These are phyloP conservation scores for Fusarium pseudocircinatum DNA, from an alignment of 2,329 filamentous ascomycete genomes.

Conservation along the genomic window DNA sequence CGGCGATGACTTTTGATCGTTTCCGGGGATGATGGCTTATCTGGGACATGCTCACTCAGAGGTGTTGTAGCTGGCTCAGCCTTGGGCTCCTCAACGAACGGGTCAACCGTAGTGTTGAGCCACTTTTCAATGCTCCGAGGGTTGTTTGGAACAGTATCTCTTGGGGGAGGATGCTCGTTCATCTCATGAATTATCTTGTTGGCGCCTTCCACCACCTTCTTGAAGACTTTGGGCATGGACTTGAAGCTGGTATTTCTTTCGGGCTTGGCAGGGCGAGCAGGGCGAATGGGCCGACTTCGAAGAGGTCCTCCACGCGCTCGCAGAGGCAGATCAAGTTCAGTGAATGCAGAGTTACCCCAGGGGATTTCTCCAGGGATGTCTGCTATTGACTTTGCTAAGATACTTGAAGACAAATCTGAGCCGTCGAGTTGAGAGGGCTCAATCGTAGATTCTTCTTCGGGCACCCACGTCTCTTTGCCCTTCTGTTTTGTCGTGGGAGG, in stretches of 20 bases:
- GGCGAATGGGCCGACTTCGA: conserved; percentile 51
- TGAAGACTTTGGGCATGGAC: conserved; percentile 69
- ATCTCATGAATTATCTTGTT: conserved; percentile 73
- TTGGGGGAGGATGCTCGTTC: conserved; percentile 60
- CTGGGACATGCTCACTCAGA: conserved; percentile 11
- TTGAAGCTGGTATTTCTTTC: conserved; percentile 68
- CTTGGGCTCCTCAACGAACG: conserved; percentile 62
- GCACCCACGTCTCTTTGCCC: conserved; percentile 44
- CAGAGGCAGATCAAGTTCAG: conserved; percentile 67
- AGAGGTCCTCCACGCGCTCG: conserved; percentile 54
- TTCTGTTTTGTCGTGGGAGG: conserved; percentile 32
- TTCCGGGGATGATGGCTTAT: conserved; percentile 31
- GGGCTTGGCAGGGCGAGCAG: conserved; percentile 51
- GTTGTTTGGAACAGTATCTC: conserved; percentile 60
- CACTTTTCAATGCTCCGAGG: conserved; percentile 73
- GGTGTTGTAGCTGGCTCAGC: conserved; percentile 20
- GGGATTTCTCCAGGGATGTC: conserved; percentile 68
- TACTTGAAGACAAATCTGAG: conserved; percentile 50
- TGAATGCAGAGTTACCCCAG: conserved; percentile 73
- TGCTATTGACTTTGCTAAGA: conserved; percentile 63
- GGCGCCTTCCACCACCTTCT: conserved; percentile 70
- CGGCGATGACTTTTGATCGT: conserved; percentile 36
- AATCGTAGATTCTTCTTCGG: conserved; percentile 44
- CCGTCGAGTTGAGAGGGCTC: conserved; percentile 39
- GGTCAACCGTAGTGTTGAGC: conserved; percentile 70